These are phyloP conservation scores for Pseudogymnoascus sp. DNA, from an alignment of 2,329 filamentous ascomycete genomes.

Conservation along the genomic window DNA sequence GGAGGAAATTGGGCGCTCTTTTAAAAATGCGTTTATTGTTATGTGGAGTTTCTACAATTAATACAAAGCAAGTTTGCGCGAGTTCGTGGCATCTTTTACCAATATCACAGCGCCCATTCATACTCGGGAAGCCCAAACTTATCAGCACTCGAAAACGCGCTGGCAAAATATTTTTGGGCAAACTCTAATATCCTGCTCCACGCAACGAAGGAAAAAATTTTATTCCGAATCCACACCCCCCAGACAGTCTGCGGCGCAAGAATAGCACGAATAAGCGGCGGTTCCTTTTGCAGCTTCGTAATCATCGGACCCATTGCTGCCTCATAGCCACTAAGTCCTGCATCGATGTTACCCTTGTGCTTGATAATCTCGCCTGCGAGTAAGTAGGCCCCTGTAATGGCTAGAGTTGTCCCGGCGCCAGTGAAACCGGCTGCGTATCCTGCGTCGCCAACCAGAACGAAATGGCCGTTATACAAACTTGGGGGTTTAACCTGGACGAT, in stretches of 20 bases:
- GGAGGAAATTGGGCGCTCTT: not conserved
- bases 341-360: constrained; percentile 25
- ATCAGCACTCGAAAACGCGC: constrained; percentile 26
- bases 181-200: constrained; percentile 31
- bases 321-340: constrained; percentile 31
- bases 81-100: constrained; percentile 11
- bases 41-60: not conserved
- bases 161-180: constrained; percentile 26
- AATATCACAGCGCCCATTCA: constrained; percentile 18
- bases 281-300: constrained; percentile 22
- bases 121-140: constrained; percentile 34
- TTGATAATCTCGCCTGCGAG: constrained; percentile 37
- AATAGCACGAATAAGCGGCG: constrained; percentile 28
- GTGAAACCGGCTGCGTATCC: constrained; percentile 35
- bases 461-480: constrained; percentile 24
- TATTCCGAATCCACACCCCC: constrained; percentile 39
- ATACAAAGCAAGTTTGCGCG: not conserved
- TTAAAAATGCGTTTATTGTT: too few species aligned
- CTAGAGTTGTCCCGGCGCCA: constrained; percentile 34
- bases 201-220: constrained; percentile 32
- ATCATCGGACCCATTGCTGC: constrained; percentile 29
- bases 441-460: constrained; percentile 24
- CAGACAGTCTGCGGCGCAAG: constrained; percentile 38
- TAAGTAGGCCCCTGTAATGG: constrained; percentile 37
- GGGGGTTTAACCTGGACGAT: constrained; percentile 34